Conservation (phyloP, 2,329 filamentous ascomycete species). For the Aspergillus hiratsukae region DNA sequence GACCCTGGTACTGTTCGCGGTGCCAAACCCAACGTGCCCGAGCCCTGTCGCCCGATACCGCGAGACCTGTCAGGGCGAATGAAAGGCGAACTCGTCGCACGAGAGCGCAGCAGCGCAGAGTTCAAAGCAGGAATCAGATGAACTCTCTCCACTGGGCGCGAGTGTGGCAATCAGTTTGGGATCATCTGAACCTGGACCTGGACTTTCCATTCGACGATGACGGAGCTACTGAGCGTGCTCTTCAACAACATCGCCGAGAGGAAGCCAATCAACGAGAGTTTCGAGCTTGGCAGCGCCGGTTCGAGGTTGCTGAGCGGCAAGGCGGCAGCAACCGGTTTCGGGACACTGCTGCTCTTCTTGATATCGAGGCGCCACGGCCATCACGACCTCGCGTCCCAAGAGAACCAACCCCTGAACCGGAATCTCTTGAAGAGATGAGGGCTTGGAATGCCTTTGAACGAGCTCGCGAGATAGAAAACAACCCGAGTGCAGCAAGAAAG, state of each 20-base stretch:
- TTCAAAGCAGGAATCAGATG: slow-evolving; percentile 37
- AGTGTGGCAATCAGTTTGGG: slow-evolving; percentile 88
- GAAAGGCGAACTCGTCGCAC: slow-evolving; percentile 48
- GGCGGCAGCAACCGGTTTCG: slow-evolving; percentile 70
- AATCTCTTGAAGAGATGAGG: slow-evolving; percentile 73
- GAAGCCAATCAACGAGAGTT: slow-evolving; percentile 55
- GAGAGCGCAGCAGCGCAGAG: slow-evolving; percentile 41
- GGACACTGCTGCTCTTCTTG: slow-evolving; percentile 59
- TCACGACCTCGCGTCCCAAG: slow-evolving; percentile 37
- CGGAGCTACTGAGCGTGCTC: slow-evolving; percentile 53
- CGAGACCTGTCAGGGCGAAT: slow-evolving; percentile 24
- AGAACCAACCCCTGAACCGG: slow-evolving; percentile 52
- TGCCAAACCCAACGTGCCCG: slow-evolving; percentile 54
- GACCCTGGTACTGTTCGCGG: slow-evolving; percentile 86
- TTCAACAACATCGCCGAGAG: slow-evolving; percentile 45
- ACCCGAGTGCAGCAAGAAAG: slow-evolving; percentile 44
- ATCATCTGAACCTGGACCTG: slow-evolving; percentile 69
- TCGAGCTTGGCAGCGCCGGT: slow-evolving; percentile 74
- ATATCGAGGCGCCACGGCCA: slow-evolving; percentile 44
- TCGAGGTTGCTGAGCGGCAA: slow-evolving; percentile 75
- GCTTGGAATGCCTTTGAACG: slow-evolving; percentile 91
- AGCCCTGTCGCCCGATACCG: slow-evolving; percentile 34
- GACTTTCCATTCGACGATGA: slow-evolving; percentile 83
- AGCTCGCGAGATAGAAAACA: slow-evolving; percentile 64
- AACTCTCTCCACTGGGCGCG: slow-evolving; percentile 62